Evolutionary conservation across 1,139 yeast genomes (phyloP), one percentile per base, ranked within the genome.

Genomic region (Blastobotrys ciferrii): DNA sequence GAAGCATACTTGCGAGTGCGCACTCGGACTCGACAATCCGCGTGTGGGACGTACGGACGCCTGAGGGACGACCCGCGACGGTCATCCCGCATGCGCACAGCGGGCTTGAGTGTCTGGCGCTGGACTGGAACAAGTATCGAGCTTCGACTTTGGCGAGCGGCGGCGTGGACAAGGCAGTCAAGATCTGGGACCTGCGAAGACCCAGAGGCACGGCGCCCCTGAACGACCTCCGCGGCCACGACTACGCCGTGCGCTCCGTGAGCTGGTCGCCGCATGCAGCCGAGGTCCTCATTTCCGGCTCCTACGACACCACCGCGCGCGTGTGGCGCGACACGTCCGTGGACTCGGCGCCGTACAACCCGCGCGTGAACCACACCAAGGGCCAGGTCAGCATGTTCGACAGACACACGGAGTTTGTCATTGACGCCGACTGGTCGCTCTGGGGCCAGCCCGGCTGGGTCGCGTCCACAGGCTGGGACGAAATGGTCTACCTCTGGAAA

Each of bases 361-460:
- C 47, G 66, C 72, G 59, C 63, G 67, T 57, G 61, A 72, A 51
- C 59, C 72, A 68, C 35, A 69, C 70, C 31, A 73, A 71, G 43
- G 80, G 82, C 0, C 72, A 81, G 48, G 67, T 74, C 35, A 80
- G 78, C 6, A 75, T 78, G n/a, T 86, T 88, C 73, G 74, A 76
- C 30, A 70, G 68, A 43, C 98, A 92, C 68, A 76, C 81, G 35
- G 98, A 92, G 70, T 92, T 92, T 69, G 97, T 86, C 1, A 80
- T 87, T 56, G 97, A 95, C n/a, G 84, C 92, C 55, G 98, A 92
- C 67, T 92, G 96, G 84, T 84, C 95, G 58, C 69, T 92, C 48
- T 92, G 98, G 97, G 98, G 98, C 7, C 82, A 84, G 56, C 95
- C 94, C 2, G 98, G 97, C 0, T 91, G 95, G 88, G 91, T 85